Evolutionary conservation across 768 basidiomycete genomes (phyloP), one percentile per base, ranked within the genome.

Genomic region (Clavaria fumosa): DNA sequence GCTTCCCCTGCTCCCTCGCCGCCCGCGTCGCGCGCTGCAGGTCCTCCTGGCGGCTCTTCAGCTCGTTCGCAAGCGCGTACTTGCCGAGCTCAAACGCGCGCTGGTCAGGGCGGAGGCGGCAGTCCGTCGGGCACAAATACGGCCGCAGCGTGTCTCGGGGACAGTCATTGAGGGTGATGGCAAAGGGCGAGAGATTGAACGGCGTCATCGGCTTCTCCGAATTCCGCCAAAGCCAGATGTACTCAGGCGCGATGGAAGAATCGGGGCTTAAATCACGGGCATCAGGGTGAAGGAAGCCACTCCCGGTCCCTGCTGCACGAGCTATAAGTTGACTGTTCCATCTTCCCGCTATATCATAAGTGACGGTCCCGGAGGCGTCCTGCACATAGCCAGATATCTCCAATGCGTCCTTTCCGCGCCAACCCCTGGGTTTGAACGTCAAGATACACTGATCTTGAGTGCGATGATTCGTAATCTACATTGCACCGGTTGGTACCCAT

Each of bases 251-350:
- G 17, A 60, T 58, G 3, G 60, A 55, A n/a, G 63, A 56, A 23
- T 54, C 52, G 31, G 69, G 61, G 21, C 61, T 59, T 11, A 62
- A 56, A 31, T 85, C 57, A 2, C 67, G 50, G 20, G 76, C 69
- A 47, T 91, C 86, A 0, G 89, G 89, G 39, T 78, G 67, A 9
- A 89, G 64, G 27, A 61, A 64, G 9, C 72, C 76, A 27, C 55
- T 56, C 7, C 70, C 69, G 2, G 66, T 64, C 7, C 79, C 79
- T 5, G 72, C 70, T 15, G 71, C 68, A 7, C 86, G 73, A 14
- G 88, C 88, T 37, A 97, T 78, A 23, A 97, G 73, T 51, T 96
- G 91, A 30, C 81, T 83, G 50, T 86, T 89, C 91, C 91, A 97
- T 2, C 89, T 71, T 4, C 91, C 91, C 0, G 90, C 90, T 34